Base-by-base conservation (phyloP, 495 filamentous ascomycete genomes). In the Trichocladium uniseriatum region DNA sequence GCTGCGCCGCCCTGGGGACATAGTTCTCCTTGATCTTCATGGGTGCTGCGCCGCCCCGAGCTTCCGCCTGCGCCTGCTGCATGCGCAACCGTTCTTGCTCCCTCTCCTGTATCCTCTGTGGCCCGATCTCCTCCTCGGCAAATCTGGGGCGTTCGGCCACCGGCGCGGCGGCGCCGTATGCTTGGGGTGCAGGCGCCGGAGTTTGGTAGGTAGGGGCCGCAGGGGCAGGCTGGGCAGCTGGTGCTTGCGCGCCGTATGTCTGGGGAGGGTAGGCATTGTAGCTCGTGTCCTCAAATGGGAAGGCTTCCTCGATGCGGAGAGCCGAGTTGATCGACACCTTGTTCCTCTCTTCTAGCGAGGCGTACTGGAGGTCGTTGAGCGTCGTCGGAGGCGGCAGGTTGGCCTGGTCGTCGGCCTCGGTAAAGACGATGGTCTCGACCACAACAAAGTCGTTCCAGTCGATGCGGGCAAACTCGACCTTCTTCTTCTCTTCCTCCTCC, bases 391-490 rank as follows among this genome's bases (percentile, higher is more conserved):
- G 84, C 21, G 92, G 90, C 5, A 97, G 80, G 35, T 91, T 82
- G 14, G 81, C 77, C 56, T 89, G 79, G 53, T 95, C 89, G 65
- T 97, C 92, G 37, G 76, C 75, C 55, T 95, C 94, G 45, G 79
- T 88, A 67, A 98, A 98, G 22, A 85, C 68, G n/a, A 97, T 88
- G 2, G 91, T 96, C 68, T 96, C 92, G 19, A 96, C 89, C 22
- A 98, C 82, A 20, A 90, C 84, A 54, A 97, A 97, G 65, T 97
- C 92, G 58, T 95, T 89, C 92, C 92, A 98, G 63, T 98, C 92
- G 55, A 98, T 92, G 58, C 91, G 83, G 8, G 86, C 83, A 59
- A 91, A 97, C 52, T 86, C 79, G 18, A 94, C 66, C 46, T 80
- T 80, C 65, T 95, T 89, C 57, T 85, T 80, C 62, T 94, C 88